phyloP scores from a whole-genome alignment of 2,329 filamentous ascomycete species.

The Colletotrichum gigasporum region DNA sequence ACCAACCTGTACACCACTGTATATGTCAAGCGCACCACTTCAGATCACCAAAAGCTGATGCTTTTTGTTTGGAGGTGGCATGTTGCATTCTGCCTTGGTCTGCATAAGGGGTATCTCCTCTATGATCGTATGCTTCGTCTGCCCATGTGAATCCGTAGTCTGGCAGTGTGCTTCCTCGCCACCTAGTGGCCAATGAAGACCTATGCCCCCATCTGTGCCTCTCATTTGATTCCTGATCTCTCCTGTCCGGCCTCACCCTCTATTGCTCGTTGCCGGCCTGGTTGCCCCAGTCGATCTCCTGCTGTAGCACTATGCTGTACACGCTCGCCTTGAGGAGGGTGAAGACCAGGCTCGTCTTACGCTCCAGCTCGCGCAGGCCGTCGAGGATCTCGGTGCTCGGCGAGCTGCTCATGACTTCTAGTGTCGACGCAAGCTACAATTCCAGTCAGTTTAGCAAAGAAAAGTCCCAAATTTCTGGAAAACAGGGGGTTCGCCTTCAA shows the following conservation, averaged over 20 bases:
- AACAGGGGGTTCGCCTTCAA: no score
- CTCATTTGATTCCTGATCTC: no score
- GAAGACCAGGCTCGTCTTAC: slow-evolving; percentile 94
- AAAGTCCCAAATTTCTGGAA: neutral
- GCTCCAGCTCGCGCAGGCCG: slow-evolving; percentile 85
- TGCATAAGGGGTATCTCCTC: no score
- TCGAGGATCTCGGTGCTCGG: slow-evolving; percentile 87
- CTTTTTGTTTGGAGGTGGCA: neutral
- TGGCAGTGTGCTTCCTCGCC: no score
- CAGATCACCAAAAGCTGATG: neutral
- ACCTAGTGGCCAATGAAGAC: no score
- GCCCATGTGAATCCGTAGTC: no score
- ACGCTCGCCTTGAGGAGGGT: slow-evolving; percentile 97
- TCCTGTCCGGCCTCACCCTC: no score
- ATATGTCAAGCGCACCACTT: slow-evolving; percentile 29
- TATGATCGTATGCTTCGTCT: no score
- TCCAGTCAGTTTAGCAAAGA: neutral
- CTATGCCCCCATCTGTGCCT: no score
- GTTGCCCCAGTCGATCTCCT: slow-evolving; percentile 84
- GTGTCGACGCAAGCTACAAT: slow-evolving; percentile 65
- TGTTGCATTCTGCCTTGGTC: neutral
- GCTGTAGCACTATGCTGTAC: slow-evolving; percentile 97
- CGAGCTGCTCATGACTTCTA: slow-evolving; percentile 71
- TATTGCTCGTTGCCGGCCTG: slow-evolving; percentile 47
- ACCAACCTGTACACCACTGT: slow-evolving; percentile 22